A percentile compares a stretch with the other conserved stretches of the same genome.
These are phyloP conservation scores for Euptelea pleiosperma DNA, from an alignment of 164 flowering plant genomes.

Conservation along the genomic window DNA sequence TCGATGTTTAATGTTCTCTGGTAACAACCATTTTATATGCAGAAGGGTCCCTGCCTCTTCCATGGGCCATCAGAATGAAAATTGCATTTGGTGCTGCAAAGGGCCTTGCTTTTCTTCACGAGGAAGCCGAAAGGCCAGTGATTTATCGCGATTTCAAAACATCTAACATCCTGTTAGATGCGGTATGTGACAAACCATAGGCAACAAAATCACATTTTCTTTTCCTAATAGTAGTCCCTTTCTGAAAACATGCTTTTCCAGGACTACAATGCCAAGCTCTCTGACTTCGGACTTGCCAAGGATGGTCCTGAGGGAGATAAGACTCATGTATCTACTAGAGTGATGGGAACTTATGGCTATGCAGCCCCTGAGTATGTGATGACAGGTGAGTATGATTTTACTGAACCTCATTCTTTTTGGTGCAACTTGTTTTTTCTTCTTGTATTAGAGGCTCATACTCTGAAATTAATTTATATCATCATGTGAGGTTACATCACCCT, in stretches of 20 bases:
- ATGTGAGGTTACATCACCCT: not conserved
- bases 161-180: conserved; percentile 42
- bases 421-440: not conserved
- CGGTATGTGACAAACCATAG: conserved; percentile 25
- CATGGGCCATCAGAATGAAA: conserved; percentile 44
- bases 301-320: conserved; percentile 34
- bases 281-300: conserved; percentile 34
- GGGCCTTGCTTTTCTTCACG: conserved; percentile 47
- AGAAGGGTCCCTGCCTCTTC: conserved; percentile 45
- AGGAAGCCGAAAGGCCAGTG: conserved; percentile 44
- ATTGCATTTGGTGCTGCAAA: conserved; percentile 45
- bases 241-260: conserved; percentile 3
- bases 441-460: not conserved
- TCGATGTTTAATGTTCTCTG: conserved; percentile 17
- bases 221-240: not conserved
- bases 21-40: conserved; percentile 26
- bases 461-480: not conserved
- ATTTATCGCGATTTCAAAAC: conserved; percentile 46
- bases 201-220: not conserved
- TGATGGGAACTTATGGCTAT: conserved; percentile 36
- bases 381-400: conserved; percentile 24
- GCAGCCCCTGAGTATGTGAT: conserved; percentile 37
- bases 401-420: not conserved
- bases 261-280: conserved; percentile 35
- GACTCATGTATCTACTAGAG: conserved; percentile 34